A percentile compares a stretch with the other conserved stretches of the same genome.
phyloP scores from a whole-genome alignment of 2,329 filamentous ascomycete species.

The Penicillium corylophilum region DNA sequence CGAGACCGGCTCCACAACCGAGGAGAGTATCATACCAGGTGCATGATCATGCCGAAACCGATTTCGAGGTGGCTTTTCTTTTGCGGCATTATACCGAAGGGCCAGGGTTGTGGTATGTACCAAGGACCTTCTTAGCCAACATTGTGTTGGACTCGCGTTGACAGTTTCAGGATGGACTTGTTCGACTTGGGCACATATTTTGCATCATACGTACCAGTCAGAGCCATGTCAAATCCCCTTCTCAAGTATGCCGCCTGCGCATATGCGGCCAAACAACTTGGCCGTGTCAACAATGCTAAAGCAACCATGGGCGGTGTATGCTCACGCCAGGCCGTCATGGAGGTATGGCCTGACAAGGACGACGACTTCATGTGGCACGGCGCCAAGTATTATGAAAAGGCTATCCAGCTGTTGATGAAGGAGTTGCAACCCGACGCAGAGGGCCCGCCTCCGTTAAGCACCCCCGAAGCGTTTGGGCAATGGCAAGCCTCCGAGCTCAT shows the following conservation, averaged over 20 bases:
- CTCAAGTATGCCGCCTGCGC: slow-evolving; percentile 57
- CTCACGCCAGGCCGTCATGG: slow-evolving; percentile 51
- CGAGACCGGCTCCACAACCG: slow-evolving; percentile 24
- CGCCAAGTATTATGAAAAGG: slow-evolving; percentile 63
- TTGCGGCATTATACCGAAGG: slow-evolving; percentile 61
- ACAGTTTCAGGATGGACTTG: slow-evolving; percentile 42
- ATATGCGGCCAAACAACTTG: slow-evolving; percentile 62
- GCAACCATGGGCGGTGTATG: slow-evolving; percentile 50
- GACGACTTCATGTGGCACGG: slow-evolving; percentile 61
- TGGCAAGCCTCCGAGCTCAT: slow-evolving; percentile 37
- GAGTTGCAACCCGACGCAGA: slow-evolving; percentile 41
- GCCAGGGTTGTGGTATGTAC: slow-evolving; percentile 56
- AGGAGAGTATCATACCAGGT: slow-evolving; percentile 21
- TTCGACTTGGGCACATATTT: slow-evolving; percentile 58
- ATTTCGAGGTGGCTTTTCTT: slow-evolving; percentile 61
- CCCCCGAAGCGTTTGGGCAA: slow-evolving; percentile 36
- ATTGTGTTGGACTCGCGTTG: neutral
- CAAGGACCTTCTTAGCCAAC: neutral
- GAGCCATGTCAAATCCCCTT: slow-evolving; percentile 51
- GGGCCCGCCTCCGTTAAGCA: slow-evolving; percentile 34
- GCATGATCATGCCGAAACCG: slow-evolving; percentile 39
- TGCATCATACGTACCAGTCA: slow-evolving; percentile 58
- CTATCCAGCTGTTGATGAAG: slow-evolving; percentile 57
- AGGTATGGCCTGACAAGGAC: slow-evolving; percentile 51
- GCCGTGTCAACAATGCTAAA: slow-evolving; percentile 54